Base-by-base conservation (phyloP, 2,329 filamentous ascomycete species). In the Tolypocladium ovalisporum region DNA sequence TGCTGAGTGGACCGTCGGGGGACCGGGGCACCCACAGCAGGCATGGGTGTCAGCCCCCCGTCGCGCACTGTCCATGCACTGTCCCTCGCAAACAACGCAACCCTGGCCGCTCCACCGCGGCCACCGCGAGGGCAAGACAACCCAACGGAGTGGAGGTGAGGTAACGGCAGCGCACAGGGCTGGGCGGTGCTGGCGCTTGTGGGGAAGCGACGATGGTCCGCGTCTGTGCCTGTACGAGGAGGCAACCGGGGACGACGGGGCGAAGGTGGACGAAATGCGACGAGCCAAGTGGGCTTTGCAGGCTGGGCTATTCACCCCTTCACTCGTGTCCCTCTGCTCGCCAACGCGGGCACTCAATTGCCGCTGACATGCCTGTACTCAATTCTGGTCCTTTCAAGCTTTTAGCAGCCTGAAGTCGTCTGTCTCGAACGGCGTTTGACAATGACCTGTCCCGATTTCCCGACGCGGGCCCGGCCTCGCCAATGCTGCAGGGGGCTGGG, bases 41-140 rank as follows among this genome's bases (percentile, higher is more conserved):
- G 53, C 47, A 54, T 29, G 49, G 56, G 47, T 22, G 53, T 49
- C 55, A 54, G 51, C 51, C 51, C 51, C 51, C 49, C 51, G 39
- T 32, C 13, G 27, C 37, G 39, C 52, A 52, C 56, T 22, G 42
- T 57, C 35, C 49, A 12, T 22, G 34, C 56, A 57, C 56, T 54
- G 56, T 57, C 36, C 39, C 2, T 13, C 4, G 32, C 37, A 36
- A 42, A 17, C 56, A 24, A 37, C 35, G 29, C 47, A 42, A 34
- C 9, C 15, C 51, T 36, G 22, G 54, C 29, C 55, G 24, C 52
- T 52, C 56, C 56, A 52, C 53, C 36, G 47, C 13, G 36, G 19
- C 49, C 36, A 52, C 55, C 36, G 52, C 52, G 53, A 52, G 49
- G 34, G 52, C 44, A 55, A 47, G 56, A 52, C 53, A 52, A n/a